A percentile compares a stretch with the other conserved stretches of the same genome.
phyloP scores from a whole-genome alignment of 208 protist species.

The Jaenimonas drosophilae region DNA sequence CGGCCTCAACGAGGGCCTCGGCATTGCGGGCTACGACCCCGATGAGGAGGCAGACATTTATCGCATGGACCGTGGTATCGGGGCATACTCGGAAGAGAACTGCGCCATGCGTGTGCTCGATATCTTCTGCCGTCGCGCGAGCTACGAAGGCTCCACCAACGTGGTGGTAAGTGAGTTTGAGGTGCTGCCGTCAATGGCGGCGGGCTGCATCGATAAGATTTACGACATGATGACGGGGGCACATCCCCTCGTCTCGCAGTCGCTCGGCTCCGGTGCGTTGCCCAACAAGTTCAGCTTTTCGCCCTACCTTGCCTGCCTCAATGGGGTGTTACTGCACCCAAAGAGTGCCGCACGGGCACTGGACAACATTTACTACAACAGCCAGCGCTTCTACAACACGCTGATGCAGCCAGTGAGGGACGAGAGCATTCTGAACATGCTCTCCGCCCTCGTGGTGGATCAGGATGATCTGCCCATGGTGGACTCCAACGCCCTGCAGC shows the following conservation, averaged over 20 bases:
- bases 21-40: slow-evolving; percentile 44
- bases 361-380: slow-evolving; percentile 68
- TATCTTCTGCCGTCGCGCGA: slow-evolving; percentile 47
- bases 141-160: slow-evolving; percentile 38
- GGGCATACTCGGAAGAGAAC: slow-evolving; percentile 7
- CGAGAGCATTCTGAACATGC: slow-evolving; percentile 42
- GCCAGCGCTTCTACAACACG: slow-evolving; percentile 41
- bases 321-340: slow-evolving; percentile 71
- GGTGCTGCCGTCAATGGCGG: slow-evolving; percentile 61
- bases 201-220: slow-evolving; percentile 52
- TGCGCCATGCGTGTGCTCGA: slow-evolving; percentile 64
- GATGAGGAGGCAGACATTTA: slow-evolving; percentile 15
- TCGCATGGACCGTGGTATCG: neutral
- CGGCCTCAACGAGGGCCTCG: slow-evolving; percentile 63
- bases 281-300: slow-evolving; percentile 36
- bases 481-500: slow-evolving; percentile 64
- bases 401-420: slow-evolving; percentile 61
- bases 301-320: slow-evolving; percentile 63
- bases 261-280: slow-evolving; percentile 24
- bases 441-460: slow-evolving; percentile 25
- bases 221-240: slow-evolving; percentile 60
- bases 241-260: slow-evolving; percentile 47
- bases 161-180: slow-evolving; percentile 72
- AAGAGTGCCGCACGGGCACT: slow-evolving; percentile 31
- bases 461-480: slow-evolving; percentile 46